Conservation (phyloP, 2,329 filamentous ascomycete species). For the Colletotrichum theobromicola region DNA sequence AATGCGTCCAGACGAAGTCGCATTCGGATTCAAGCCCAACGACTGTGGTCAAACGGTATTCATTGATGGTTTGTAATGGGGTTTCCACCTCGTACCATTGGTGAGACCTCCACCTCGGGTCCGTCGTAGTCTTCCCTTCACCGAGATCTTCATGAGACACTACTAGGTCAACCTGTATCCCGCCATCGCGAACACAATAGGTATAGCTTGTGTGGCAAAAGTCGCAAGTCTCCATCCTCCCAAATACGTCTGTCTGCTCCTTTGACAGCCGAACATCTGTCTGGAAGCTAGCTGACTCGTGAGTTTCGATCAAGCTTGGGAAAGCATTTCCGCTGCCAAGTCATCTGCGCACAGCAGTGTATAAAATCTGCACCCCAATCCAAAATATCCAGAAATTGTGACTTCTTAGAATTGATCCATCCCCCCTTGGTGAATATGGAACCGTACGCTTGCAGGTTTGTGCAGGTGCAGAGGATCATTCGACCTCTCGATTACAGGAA, state of each 20-base stretch:
- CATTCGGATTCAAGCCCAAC: not conserved
- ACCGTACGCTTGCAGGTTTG: not conserved
- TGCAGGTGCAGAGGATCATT: not conserved
- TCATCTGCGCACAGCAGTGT: not conserved
- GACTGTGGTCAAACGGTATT: not conserved
- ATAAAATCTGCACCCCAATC: not conserved
- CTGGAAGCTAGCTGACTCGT: not conserved
- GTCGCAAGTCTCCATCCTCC: not conserved
- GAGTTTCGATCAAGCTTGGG: not conserved
- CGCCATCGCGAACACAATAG: not conserved
- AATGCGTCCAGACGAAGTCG: not conserved
- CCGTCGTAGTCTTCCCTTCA: not conserved
- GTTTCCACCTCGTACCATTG: not conserved
- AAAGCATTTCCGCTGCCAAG: not conserved
- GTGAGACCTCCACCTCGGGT: not conserved
- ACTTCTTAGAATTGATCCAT: not conserved
- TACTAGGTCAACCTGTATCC: not conserved
- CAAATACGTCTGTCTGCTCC: not conserved
- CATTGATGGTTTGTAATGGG: not conserved
- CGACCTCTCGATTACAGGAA: not conserved
- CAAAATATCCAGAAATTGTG: not conserved
- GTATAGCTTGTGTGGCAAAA: not conserved
- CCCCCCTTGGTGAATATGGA: not conserved
- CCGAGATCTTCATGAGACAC: not conserved
- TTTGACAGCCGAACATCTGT: not conserved